Base-by-base conservation (phyloP, 306 rosid species). In the Gynostemma pentaphyllum region DNA sequence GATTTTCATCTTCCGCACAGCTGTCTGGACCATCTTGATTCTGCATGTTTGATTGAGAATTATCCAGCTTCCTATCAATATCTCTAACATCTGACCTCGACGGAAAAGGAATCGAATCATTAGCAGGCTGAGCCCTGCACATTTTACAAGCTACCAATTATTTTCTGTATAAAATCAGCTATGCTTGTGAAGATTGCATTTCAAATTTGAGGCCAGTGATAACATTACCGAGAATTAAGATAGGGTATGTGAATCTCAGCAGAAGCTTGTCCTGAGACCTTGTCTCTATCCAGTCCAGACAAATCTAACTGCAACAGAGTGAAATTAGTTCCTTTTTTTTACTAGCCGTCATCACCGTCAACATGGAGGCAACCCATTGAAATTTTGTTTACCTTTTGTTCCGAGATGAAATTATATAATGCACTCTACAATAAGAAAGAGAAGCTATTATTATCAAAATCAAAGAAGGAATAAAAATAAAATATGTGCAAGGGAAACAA, bases 201-300 rank as follows among this genome's bases (percentile, higher is more conserved):
- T 59, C 60, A 66, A 6, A 64, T 16, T 60, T 34, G 42, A 45
- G 36, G 24, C 45, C 28, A 71, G 59, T 55, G 45, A 18, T 64
- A 71, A 63, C 45, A 72, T 60, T 78, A 88, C 99, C 88, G 23
- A 67, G 80, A 21, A 66, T 61, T 76, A 72, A 56, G 72, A 73
- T 64, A 61, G 18, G 73, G 78, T 72, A 75, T 16, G 24, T 11
- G 68, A 74, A 81, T 79, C 72, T 45, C 72, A 45, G 88, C 83
- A 29, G 88, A 78, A 73, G 85, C 81, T 81, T 92, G 94, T 62
- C 99, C 99, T 3, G 99, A 88, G 48, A 92, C 49, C 75, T 84
- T 84, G 78, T 86, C 80, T 76, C 99, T 88, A 53, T 73, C 85
- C 62, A 84, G 50, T 78, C 74, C 90, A 53, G 83, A 84, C 65